A percentile compares a stretch with the other conserved stretches of the same genome.
These are phyloP conservation scores for Diaporthe ampelina DNA, from an alignment of 2,329 filamentous ascomycete genomes.

Conservation along the genomic window DNA sequence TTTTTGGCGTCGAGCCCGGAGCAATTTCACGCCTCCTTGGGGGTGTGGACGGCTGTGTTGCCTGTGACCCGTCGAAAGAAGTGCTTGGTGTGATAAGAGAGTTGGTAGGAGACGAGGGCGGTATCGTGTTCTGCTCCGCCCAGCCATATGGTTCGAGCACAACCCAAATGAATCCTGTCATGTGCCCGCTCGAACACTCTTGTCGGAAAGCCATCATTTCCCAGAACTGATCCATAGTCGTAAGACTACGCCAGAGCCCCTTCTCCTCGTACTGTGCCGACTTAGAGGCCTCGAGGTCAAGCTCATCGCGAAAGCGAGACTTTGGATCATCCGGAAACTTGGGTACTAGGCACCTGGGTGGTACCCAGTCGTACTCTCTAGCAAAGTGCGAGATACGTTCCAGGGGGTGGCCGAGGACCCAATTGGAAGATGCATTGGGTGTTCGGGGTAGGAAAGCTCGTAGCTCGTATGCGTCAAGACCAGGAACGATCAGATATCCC, in stretches of 20 bases:
- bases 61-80: slow-evolving; percentile 46
- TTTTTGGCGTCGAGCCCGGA: slow-evolving; percentile 43
- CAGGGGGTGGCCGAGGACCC: slow-evolving; percentile 81
- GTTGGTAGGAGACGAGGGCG: slow-evolving; percentile 34
- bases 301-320: slow-evolving; percentile 86
- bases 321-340: slow-evolving; percentile 97
- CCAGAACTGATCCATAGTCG: slow-evolving; percentile 93
- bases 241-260: slow-evolving; percentile 87
- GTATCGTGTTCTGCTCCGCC: slow-evolving; percentile 40
- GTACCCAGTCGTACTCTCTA: slow-evolving; percentile 71
- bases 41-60: slow-evolving; percentile 50
- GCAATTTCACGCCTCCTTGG: slow-evolving; percentile 45
- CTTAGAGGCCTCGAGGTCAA: slow-evolving; percentile 84
- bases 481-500: slow-evolving; percentile 89
- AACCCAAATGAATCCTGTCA: slow-evolving; percentile 96
- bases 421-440: slow-evolving; percentile 65
- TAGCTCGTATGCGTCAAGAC: slow-evolving; percentile 85
- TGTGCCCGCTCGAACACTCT: slow-evolving; percentile 91
- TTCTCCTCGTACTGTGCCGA: slow-evolving; percentile 66
- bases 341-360: slow-evolving; percentile 87
- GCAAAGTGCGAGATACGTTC: slow-evolving; percentile 73
- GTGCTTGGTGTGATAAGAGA: slow-evolving; percentile 48
- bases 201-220: slow-evolving; percentile 98
- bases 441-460: slow-evolving; percentile 80
- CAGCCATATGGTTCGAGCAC: slow-evolving; percentile 74